These are phyloP conservation scores for Gossypium thurberi DNA, from an alignment of 345 rosid genomes.

Conservation along the genomic window DNA sequence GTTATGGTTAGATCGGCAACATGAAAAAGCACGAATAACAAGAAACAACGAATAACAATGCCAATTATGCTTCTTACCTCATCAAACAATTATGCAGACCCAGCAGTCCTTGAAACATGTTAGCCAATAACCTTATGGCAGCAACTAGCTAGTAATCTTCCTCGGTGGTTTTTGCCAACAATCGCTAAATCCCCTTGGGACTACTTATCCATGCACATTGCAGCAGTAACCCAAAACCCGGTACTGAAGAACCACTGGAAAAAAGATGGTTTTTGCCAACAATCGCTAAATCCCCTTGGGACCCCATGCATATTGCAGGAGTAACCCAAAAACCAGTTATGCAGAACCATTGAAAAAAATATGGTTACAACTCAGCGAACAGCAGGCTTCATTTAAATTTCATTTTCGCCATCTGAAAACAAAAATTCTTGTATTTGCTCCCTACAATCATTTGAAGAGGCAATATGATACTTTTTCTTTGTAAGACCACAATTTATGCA, in stretches of 20 bases:
- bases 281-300: not conserved
- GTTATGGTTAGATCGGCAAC: not conserved
- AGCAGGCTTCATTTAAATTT: conserved; percentile 24
- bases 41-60: not conserved
- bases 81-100: not conserved
- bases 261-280: not conserved
- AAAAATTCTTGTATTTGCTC: conserved; percentile 71
- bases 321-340: not conserved
- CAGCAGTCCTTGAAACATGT: not conserved
- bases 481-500: not conserved
- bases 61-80: not conserved
- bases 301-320: not conserved
- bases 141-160: not conserved
- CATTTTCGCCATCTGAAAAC: conserved; percentile 60
- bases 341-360: not conserved
- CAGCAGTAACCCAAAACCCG: not conserved
- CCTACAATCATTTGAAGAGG: conserved; percentile 34
- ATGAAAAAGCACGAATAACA: not conserved
- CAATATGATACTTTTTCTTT: not conserved
- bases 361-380: not conserved
- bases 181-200: not conserved
- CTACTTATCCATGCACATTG: not conserved
- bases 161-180: not conserved
- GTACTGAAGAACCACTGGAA: not conserved
- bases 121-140: not conserved